phyloP scores from a whole-genome alignment of 2,329 filamentous ascomycete genomes.

The Huntiella omanensis region DNA sequence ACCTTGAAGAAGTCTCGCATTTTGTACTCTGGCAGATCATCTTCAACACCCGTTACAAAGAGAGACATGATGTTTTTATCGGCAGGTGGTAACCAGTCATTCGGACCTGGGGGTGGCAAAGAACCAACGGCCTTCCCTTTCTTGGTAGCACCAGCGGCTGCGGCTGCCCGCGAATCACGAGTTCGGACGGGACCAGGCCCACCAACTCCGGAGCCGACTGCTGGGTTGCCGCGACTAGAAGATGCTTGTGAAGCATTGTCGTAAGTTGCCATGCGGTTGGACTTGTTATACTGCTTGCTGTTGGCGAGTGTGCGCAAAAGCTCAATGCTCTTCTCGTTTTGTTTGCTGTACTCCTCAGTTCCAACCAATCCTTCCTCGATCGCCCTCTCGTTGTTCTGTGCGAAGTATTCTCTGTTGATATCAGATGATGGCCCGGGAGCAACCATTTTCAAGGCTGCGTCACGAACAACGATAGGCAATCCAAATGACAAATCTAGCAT shows the following conservation, averaged over 20 bases:
- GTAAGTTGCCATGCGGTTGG: conserved; percentile 57
- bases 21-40: conserved; percentile 84
- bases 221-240: conserved; percentile 25
- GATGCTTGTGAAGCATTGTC: conserved; percentile 19
- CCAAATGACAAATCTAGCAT: conserved; percentile 97
- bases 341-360: conserved; percentile 85
- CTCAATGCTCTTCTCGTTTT: conserved; percentile 89
- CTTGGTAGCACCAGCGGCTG: conserved; percentile 26
- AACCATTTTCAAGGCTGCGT: conserved; percentile 95
- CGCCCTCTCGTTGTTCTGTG: conserved; percentile 88
- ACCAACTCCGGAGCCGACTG: conserved; percentile 36
- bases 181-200: conserved; percentile 65
- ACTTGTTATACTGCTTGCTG: conserved; percentile 90
- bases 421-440: conserved; percentile 80
- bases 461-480: conserved; percentile 80
- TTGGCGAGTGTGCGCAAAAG: conserved; percentile 67
- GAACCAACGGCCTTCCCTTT: conserved; percentile 24
- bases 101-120: conserved; percentile 38
- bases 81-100: conserved; percentile 69
- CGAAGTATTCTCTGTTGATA: conserved; percentile 93
- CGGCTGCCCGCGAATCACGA: conserved; percentile 38
- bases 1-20: conserved; percentile 77
- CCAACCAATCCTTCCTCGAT: conserved; percentile 80
- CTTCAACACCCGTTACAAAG: conserved; percentile 88
- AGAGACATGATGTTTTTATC: conserved; percentile 81